Evolutionary conservation across 768 basidiomycete species (phyloP).

Genomic region (Rhodotorula taiwanensis): DNA sequence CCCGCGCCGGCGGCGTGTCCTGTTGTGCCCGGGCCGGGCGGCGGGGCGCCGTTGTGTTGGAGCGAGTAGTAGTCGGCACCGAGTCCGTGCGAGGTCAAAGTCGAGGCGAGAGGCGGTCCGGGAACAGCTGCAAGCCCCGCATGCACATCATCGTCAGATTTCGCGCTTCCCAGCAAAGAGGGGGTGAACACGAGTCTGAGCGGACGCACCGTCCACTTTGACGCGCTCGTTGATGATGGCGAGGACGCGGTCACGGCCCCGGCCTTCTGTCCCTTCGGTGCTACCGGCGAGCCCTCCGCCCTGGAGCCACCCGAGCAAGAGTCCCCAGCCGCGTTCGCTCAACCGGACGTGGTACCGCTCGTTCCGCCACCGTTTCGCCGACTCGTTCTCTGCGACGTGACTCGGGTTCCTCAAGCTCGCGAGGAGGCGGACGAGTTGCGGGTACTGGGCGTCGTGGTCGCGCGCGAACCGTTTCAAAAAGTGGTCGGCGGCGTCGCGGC

Average conservation of each 20-base stretch:
- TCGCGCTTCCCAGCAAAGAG: background rate
- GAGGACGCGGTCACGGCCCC: slow-evolving; percentile 83
- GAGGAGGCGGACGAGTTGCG: slow-evolving; percentile 64
- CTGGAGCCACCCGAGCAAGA: slow-evolving; percentile 91
- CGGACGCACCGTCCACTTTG: slow-evolving; percentile 68
- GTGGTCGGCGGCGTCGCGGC: slow-evolving; percentile 67
- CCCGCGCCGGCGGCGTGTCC: background rate
- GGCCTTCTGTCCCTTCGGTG: slow-evolving; percentile 46
- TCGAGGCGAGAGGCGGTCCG: slow-evolving; percentile 57
- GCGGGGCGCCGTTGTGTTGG: slow-evolving; percentile 7
- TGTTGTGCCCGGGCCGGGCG: background rate
- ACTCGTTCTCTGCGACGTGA: slow-evolving; percentile 74
- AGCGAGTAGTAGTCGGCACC: slow-evolving; percentile 36
- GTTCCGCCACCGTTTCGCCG: slow-evolving; percentile 74
- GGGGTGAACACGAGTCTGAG: background rate
- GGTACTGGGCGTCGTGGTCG: slow-evolving; percentile 50
- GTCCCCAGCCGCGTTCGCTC: slow-evolving; percentile 82
- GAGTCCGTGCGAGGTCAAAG: slow-evolving; percentile 54
- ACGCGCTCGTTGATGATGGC: slow-evolving; percentile 90
- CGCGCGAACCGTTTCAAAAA: slow-evolving; percentile 49
- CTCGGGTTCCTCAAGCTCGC: slow-evolving; percentile 70
- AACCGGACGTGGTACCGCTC: slow-evolving; percentile 87
- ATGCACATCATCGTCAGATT: background rate
- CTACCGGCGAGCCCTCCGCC: slow-evolving; percentile 56
- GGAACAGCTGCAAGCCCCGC: slow-evolving; percentile 54